Base-by-base conservation (phyloP, 2,329 filamentous ascomycete genomes). In the Neonectria neomacrospora region DNA sequence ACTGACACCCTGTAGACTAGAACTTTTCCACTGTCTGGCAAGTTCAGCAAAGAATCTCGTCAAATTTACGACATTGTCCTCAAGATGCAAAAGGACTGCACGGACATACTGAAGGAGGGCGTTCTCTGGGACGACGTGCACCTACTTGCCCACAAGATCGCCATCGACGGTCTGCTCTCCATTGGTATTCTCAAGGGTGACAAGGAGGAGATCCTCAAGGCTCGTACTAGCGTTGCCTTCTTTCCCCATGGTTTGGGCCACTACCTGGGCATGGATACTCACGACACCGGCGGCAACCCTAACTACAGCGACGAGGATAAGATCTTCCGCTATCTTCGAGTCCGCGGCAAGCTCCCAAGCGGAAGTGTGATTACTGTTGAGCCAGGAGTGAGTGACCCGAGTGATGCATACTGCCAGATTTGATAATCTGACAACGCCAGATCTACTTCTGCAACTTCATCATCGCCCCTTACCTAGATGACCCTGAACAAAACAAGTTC, bases 391-490 rank as follows among this genome's bases (percentile, higher is more conserved):
- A 79, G 88, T 83, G 2, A 26, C 14, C 4, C 2, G 18, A 8
- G 10, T 14, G 18, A 22, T 10, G 14, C 8, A 11, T 3, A 22
- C 9, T 23, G 26, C 20, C 9, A 3, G 23, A 6, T 3, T 2
- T 3, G 5, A 32, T 11, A 14, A 34, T 12, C 60, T 73, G 37
- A 69, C 54, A 10, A 10, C n/a, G 16, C 23, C 64, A 89, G 87
- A 89, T 95, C 66, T 97, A 97, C 80, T 97, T 97, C 78, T 97
- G 93, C 79, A 86, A 88, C 20, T 97, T 94, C 75, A 96, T 96
- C 67, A 92, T 97, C 65, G 87, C 90, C 47, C 92, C 93, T 0
- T 96, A 91, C 75, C 82, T 97, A 12, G 83, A 88, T 51, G 88
- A 94, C 67, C 88, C 91, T 0, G 85, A 87, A 51, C 88, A 94